Evolutionary conservation across 768 basidiomycete genomes (phyloP), one percentile per base, ranked within the genome.

Genomic region (Guyanaporus albipodus): DNA sequence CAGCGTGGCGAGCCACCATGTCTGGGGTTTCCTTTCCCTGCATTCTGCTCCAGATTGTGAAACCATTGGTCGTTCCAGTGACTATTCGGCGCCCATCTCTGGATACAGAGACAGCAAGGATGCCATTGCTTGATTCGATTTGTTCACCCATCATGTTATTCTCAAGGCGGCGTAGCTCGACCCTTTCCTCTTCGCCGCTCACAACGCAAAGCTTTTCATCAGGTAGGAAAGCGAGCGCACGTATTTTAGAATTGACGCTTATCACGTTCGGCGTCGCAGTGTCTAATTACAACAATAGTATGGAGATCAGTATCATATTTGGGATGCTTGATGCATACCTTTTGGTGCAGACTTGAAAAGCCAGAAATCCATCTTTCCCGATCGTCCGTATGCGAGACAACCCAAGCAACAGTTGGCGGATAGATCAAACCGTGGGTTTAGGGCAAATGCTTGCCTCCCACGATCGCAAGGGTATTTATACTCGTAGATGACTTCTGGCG

Each of bases 61-160:
- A 23, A 12, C 54, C 49, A n/a, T 56, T 33, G 0, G 24, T 35
- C 4, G 49, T 3, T 8, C 55, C 54, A 21, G 29, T 52, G 11
- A 52, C 40, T 24, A 56, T 26, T 46, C 36, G 28, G 2, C 12
- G 10, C 21, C 55, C 55, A 35, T 52, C 55, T 4, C 7, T 29
- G 31, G 55, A 57, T 37, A 35, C n/a, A 2, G 50, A 49, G 18
- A 56, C 38, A 11, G 50, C 42, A 5, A 57, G 44, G 11, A 34
- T 27, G 11, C 34, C 31, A 34, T 22, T 31, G 9, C 11, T 36
- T 11, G 46, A 38, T 5, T 37, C 55, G 15, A 56, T 41, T 8
- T 23, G 10, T 21, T 56, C 43, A 26, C 55, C 55, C 44, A 57
- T 43, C 6, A 56, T 14, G 9, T 19, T 9, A 26, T 52, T 15